A percentile compares a stretch with the other conserved stretches of the same genome.
phyloP scores from a whole-genome alignment of 2,329 filamentous ascomycete genomes.

The Nemania sp. region DNA sequence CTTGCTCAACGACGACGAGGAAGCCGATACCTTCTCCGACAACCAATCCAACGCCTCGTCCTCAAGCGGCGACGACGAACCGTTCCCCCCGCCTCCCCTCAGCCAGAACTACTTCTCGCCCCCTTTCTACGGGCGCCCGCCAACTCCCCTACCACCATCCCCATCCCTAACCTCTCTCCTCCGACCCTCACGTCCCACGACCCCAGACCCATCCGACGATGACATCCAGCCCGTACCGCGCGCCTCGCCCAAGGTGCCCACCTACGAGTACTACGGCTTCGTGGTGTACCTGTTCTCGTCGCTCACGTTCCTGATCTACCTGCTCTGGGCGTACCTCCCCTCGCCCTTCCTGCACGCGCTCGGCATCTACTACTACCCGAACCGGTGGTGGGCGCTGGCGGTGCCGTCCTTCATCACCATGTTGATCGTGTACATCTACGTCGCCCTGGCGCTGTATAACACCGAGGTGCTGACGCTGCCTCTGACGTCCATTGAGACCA shows the following conservation, averaged over 20 bases:
- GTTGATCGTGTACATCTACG: slow-evolving; percentile 90
- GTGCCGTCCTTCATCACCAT: slow-evolving; percentile 92
- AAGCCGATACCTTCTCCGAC: slow-evolving; percentile 45
- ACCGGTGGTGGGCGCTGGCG: slow-evolving; percentile 97
- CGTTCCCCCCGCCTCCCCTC: slow-evolving; percentile 58
- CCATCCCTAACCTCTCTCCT: slow-evolving; percentile 93
- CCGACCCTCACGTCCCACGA: slow-evolving; percentile 90
- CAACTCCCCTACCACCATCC: slow-evolving; percentile 91
- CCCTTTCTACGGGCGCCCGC: slow-evolving; percentile 97
- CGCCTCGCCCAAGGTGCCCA: slow-evolving; percentile 93
- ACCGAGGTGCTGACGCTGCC: slow-evolving; percentile 87
- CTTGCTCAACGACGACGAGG: slow-evolving; percentile 45
- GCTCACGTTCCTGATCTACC: slow-evolving; percentile 78
- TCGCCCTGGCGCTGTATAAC: slow-evolving; percentile 92
- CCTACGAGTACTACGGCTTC: slow-evolving; percentile 99
- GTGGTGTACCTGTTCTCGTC: slow-evolving; percentile 93
- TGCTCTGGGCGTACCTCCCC: slow-evolving; percentile 90
- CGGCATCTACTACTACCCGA: slow-evolving; percentile 96
- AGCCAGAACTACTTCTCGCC: slow-evolving; percentile 74
- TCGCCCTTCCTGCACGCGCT: slow-evolving; percentile 91
- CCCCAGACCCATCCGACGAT: slow-evolving; percentile 90
- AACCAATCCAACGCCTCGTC: slow-evolving; percentile 48
- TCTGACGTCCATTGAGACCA: slow-evolving; percentile 82
- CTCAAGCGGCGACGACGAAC: slow-evolving; percentile 48
- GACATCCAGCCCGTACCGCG: slow-evolving; percentile 84